A percentile compares a stretch with the other conserved stretches of the same genome.
phyloP scores from a whole-genome alignment of 306 rosid species.

The Mucuna pruriens region DNA sequence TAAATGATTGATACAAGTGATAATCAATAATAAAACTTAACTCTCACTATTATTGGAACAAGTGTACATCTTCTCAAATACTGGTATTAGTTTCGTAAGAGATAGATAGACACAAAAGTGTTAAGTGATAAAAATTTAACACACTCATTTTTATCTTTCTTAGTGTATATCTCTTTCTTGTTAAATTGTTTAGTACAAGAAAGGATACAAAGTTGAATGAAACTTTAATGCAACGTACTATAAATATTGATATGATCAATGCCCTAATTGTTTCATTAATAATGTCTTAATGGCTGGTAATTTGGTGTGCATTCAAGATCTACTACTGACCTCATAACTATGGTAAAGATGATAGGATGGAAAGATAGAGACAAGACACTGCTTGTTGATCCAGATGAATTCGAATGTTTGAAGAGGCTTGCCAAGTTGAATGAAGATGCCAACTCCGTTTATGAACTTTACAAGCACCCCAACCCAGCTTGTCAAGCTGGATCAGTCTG shows the following conservation, averaged over 20 bases:
- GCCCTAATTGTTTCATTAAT: background rate
- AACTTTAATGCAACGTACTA: background rate
- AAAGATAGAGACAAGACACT: conserved; percentile 86
- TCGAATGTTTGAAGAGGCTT: conserved; percentile 79
- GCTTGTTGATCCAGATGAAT: conserved; percentile 90
- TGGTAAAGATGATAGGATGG: conserved; percentile 86
- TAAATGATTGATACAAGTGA: conserved; percentile 7
- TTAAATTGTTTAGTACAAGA: too few relatives aligned
- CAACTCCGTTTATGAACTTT: conserved; percentile 75
- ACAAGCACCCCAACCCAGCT: conserved; percentile 80
- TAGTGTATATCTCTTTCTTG: too few relatives aligned
- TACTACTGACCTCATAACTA: conserved; percentile 35
- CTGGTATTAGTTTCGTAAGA: too few relatives aligned
- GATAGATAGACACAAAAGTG: too few relatives aligned
- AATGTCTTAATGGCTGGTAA: background rate
- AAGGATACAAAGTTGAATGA: background rate
- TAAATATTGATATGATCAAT: background rate
- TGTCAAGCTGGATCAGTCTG: conserved; percentile 77
- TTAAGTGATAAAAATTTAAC: too few relatives aligned
- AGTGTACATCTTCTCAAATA: too few relatives aligned
- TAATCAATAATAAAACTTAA: background rate
- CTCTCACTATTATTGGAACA: conserved; percentile 6
- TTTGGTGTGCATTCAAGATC: background rate
- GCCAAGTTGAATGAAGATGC: conserved; percentile 72
- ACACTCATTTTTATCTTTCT: too few relatives aligned